Percentiles rank a stretch among this genome's conserved stretches.
Evolutionary conservation across 257 asterid species (phyloP).

Genomic region (Penstemon eatonii): DNA sequence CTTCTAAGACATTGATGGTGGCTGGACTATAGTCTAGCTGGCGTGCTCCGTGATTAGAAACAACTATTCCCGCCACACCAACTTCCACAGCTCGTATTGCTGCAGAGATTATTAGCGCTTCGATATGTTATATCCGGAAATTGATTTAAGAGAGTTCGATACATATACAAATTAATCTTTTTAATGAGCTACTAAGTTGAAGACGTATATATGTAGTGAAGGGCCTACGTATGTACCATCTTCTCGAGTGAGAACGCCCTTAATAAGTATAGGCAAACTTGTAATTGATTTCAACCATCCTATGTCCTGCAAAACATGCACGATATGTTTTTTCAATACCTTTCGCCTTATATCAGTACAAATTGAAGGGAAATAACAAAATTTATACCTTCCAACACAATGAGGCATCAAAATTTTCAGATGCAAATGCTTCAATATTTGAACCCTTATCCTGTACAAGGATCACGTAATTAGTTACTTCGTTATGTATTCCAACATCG

Average conservation of each 20-base stretch:
- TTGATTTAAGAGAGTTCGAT: too few species aligned
- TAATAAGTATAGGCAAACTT: constrained; percentile 55
- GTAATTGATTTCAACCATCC: constrained; percentile 67
- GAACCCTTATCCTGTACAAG: constrained; percentile 55
- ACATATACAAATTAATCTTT: too few species aligned
- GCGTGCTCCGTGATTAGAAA: constrained; percentile 73
- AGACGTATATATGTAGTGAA: background rate
- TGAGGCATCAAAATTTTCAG: constrained; percentile 43
- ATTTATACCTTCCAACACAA: constrained; percentile 58
- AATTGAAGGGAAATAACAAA: background rate
- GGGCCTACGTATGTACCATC: constrained; percentile 40
- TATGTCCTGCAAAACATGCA: constrained; percentile 49
- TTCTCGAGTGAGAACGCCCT: constrained; percentile 66
- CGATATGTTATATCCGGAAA: background rate
- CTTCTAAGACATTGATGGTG: constrained; percentile 66
- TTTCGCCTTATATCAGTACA: background rate
- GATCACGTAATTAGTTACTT: background rate
- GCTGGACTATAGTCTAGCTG: constrained; percentile 64
- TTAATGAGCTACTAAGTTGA: too few species aligned
- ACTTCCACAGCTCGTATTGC: constrained; percentile 60
- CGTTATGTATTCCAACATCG: background rate
- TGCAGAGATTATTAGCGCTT: constrained; percentile 24
- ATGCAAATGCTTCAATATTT: constrained; percentile 48
- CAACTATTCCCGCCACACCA: constrained; percentile 56
- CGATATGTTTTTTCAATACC: background rate